Percentiles rank a stretch among this genome's conserved stretches.
Conservation (phyloP, 2,329 filamentous ascomycete genomes). For the Fusarium lateritium region DNA sequence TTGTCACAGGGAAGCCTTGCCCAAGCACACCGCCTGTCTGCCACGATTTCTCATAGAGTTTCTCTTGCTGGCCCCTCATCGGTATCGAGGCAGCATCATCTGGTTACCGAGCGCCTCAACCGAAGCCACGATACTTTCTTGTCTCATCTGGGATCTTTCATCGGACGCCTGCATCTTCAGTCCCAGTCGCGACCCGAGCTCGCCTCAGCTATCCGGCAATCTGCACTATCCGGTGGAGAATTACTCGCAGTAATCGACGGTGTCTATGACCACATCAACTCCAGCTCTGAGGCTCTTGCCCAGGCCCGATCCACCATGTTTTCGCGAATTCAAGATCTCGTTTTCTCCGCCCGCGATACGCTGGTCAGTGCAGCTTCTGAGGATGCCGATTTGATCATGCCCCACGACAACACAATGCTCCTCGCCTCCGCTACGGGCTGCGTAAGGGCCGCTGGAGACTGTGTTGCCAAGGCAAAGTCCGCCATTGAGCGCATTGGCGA, state of each 20-base stretch:
- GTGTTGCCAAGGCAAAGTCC: conserved; percentile 86
- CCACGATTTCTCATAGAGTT: conserved; percentile 78
- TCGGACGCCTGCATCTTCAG: conserved; percentile 89
- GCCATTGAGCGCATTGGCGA: conserved; percentile 92
- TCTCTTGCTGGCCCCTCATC: conserved; percentile 80
- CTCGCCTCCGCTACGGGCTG: conserved; percentile 87
- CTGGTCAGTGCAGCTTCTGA: conserved; percentile 78
- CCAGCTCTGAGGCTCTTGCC: conserved; percentile 76
- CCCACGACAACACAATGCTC: conserved; percentile 82
- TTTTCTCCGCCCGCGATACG: conserved; percentile 84
- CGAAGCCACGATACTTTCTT: conserved; percentile 89
- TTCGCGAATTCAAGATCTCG: conserved; percentile 82
- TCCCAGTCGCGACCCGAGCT: conserved; percentile 91
- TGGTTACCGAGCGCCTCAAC: conserved; percentile 87
- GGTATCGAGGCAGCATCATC: conserved; percentile 74
- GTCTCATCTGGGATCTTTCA: conserved; percentile 92
- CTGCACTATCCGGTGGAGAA: conserved; percentile 84
- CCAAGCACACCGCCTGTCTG: conserved; percentile 64
- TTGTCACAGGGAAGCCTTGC: conserved; percentile 56
- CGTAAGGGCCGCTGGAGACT: conserved; percentile 91
- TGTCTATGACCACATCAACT: conserved; percentile 82
- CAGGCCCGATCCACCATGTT: conserved; percentile 83
- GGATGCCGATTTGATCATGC: conserved; percentile 84
- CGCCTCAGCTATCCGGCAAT: conserved; percentile 84
- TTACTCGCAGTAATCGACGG: conserved; percentile 85